Evolutionary conservation across 2,329 filamentous ascomycete genomes (phyloP), one percentile per base, ranked within the genome.

Genomic region (Niveomyces coronatus): DNA sequence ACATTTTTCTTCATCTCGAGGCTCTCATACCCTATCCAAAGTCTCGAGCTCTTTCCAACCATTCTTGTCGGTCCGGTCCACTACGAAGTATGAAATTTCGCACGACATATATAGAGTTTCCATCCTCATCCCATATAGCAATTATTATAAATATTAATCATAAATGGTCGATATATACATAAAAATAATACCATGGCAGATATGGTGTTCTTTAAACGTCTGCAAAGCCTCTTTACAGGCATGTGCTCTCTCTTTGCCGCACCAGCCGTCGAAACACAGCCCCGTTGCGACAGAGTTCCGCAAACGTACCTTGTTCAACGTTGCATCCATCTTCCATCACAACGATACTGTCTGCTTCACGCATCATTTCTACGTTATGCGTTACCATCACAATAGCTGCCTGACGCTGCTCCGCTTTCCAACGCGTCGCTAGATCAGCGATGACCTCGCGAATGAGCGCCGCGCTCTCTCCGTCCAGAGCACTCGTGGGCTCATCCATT

Each of bases 341-440:
- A 1, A 89, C 65, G 7, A 95, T 65, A 31, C 74, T 68, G 53
- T 86, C 79, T 1, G 82, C 83, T 42, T 85, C 73, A 41, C 71
- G 69, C 84, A 96, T 95, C 85, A 94, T 93, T 52, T 89, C 81
- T 44, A 65, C 68, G 40, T 71, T 75, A 59, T 95, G 89, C 34
- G 87, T 94, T 27, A 94, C 80, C 17, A 93, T 70, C 13, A 95
- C 67, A 0, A 94, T 75, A 0, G 82, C 82, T 56, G 85, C 71
- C 0, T 62, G 64, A 9, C 35, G 35, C 4, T 44, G 8, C 42
- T 41, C 44, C 24, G 38, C 38, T 14, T 31, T 53, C 39, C 49
- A 45, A 16, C 42, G 40, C 1, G 48, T 44, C 10, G 79, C 62
- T 1, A 91, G 58, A 0, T 53, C 52, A 24, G 56, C 57, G 28